Conservation (phyloP, 495 filamentous ascomycete species). For the Hamigera avellanea region DNA sequence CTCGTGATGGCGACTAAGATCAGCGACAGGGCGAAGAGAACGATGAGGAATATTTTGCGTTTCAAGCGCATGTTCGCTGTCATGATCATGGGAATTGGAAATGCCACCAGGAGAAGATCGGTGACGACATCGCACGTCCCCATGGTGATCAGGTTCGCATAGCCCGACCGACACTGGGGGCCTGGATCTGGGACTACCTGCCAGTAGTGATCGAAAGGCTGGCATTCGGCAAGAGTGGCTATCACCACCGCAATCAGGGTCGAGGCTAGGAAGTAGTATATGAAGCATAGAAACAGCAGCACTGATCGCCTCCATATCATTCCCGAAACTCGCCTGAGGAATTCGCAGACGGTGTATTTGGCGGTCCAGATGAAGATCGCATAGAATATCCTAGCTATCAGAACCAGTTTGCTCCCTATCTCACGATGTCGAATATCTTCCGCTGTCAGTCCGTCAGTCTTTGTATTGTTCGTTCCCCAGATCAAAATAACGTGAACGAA, state of each 20-base stretch:
- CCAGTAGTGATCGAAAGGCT: conserved; percentile 78
- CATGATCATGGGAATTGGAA: conserved; percentile 80
- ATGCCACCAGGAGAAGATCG: conserved; percentile 74
- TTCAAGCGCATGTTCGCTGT: conserved; percentile 56
- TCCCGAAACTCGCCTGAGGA: conserved; percentile 65
- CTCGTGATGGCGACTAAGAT: conserved; percentile 62
- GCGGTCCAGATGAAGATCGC: conserved; percentile 71
- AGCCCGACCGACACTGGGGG: conserved; percentile 70
- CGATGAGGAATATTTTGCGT: conserved; percentile 52
- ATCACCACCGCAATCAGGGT: conserved; percentile 76
- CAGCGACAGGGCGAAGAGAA: conserved; percentile 74
- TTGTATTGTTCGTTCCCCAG: conserved; percentile 78
- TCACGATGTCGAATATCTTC: conserved; percentile 30
- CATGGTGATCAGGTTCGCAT: conserved; percentile 79
- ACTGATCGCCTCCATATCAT: conserved; percentile 62
- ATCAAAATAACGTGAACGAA: conserved; percentile 75
- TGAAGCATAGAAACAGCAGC: conserved; percentile 49
- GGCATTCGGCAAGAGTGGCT: conserved; percentile 74
- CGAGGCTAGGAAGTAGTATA: conserved; percentile 59
- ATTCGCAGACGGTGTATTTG: conserved; percentile 84
- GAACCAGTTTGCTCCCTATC: conserved; percentile 41
- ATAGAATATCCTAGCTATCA: conserved; percentile 43
- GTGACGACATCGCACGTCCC: conserved; percentile 76
- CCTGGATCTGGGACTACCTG: conserved; percentile 85
- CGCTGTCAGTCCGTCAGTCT: conserved; percentile 25